Evolutionary conservation across 177 flowering plant species (phyloP).

Genomic region (Vitis hybrid): DNA sequence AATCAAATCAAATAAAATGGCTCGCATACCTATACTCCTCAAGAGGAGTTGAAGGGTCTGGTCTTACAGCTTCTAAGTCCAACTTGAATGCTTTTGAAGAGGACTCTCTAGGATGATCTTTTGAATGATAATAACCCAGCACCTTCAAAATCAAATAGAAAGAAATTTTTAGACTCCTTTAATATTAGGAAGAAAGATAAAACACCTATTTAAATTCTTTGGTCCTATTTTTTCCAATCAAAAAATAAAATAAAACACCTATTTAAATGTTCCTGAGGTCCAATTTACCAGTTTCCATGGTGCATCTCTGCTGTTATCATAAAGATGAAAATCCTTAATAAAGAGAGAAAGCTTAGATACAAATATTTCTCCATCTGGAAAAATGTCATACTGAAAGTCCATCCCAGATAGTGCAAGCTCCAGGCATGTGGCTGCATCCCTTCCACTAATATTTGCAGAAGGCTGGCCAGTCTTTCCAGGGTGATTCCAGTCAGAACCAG

Average conservation of each 20-base stretch:
- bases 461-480: slow-evolving; percentile 20
- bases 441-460: slow-evolving; percentile 27
- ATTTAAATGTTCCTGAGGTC: not conserved
- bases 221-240: too few species aligned
- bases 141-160: slow-evolving; percentile 45
- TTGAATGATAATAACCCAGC: slow-evolving; percentile 76
- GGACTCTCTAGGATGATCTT: slow-evolving; percentile 77
- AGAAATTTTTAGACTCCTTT: slow-evolving; percentile 8
- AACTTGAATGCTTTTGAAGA: slow-evolving; percentile 79
- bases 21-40: slow-evolving; percentile 82
- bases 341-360: slow-evolving; percentile 49
- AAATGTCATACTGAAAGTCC: slow-evolving; percentile 57
- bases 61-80: slow-evolving; percentile 85
- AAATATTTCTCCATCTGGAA: slow-evolving; percentile 61
- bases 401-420: slow-evolving; percentile 68
- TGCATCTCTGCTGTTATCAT: slow-evolving; percentile 74
- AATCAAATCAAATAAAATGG: not conserved
- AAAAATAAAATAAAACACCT: not conserved
- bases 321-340: slow-evolving; percentile 68
- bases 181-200: slow-evolving; percentile 2
- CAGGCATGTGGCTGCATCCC: slow-evolving; percentile 63
- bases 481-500: slow-evolving; percentile 79
- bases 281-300: slow-evolving; percentile 85
- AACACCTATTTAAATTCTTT: not conserved
- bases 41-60: slow-evolving; percentile 80